Percentiles rank a stretch among this genome's conserved stretches.
These are phyloP conservation scores for Entomortierella chlamydospora DNA, from an alignment of 192 early-diverging fungal species.

Conservation along the genomic window DNA sequence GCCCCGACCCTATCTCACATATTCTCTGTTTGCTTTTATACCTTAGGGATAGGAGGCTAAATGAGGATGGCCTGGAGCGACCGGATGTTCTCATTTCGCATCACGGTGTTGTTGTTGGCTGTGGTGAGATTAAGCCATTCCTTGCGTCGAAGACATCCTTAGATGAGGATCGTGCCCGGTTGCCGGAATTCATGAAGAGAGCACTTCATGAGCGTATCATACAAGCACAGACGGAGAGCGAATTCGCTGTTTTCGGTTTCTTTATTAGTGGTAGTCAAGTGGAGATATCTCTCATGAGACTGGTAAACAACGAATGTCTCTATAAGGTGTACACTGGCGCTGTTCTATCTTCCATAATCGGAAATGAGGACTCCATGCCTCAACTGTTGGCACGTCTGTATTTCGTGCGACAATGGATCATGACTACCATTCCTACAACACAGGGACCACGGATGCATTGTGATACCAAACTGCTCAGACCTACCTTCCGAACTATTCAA, in stretches of 20 bases:
- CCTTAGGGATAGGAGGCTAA: background rate
- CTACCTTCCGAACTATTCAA: too few species aligned
- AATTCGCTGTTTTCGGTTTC: background rate
- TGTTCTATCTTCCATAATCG: background rate
- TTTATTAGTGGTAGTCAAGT: background rate
- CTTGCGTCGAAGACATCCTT: background rate
- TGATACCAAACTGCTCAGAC: too few species aligned
- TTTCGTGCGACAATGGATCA: too few species aligned
- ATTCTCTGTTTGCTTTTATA: background rate
- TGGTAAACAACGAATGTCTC: background rate
- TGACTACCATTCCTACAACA: too few species aligned
- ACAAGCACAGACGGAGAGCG: background rate
- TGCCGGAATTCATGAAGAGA: background rate
- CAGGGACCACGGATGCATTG: too few species aligned
- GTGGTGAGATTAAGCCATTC: background rate
- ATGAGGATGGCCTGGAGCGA: background rate
- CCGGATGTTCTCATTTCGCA: background rate
- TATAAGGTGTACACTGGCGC: slow-evolving; percentile 3
- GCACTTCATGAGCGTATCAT: background rate
- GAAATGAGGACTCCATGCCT: too few species aligned
- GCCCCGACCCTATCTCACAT: too few species aligned
- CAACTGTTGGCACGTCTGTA: too few species aligned
- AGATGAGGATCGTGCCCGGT: background rate
- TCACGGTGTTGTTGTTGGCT: background rate
- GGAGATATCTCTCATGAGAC: background rate